Evolutionary conservation across 2,329 filamentous ascomycete species (phyloP).

Genomic region (Exophiala sideris): DNA sequence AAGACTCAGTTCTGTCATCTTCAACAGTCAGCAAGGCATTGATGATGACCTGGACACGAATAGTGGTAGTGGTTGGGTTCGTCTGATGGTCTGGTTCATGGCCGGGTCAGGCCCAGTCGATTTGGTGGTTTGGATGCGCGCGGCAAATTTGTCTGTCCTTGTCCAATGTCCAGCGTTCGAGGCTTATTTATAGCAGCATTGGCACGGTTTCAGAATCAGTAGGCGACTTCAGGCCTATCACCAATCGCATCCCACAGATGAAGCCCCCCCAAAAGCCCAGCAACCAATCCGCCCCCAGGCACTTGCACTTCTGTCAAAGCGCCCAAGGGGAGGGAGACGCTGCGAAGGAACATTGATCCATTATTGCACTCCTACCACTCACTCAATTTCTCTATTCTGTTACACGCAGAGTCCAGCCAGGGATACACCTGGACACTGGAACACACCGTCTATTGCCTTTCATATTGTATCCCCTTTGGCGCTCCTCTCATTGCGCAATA

Average conservation of each 20-base stretch:
- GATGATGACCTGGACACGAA: neutral
- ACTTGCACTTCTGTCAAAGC: neutral
- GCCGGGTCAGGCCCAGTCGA: neutral
- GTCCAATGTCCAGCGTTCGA: neutral
- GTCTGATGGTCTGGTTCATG: neutral
- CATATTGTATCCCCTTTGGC: neutral
- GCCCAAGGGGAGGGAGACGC: neutral
- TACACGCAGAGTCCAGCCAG: no score
- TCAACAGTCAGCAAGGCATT: no score
- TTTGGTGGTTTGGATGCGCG: slow-evolving; percentile 13
- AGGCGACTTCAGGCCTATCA: neutral
- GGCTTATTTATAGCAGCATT: slow-evolving; percentile 14
- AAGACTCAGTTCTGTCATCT: no score
- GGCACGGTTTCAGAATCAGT: slow-evolving; percentile 15
- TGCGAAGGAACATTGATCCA: no score
- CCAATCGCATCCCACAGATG: slow-evolving; percentile 12
- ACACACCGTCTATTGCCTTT: no score
- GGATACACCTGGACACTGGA: no score
- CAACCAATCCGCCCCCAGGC: neutral
- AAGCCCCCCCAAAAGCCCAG: slow-evolving; percentile 1
- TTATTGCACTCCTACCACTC: no score
- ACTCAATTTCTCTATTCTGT: no score
- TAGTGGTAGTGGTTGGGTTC: neutral
- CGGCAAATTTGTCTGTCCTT: slow-evolving; percentile 16
- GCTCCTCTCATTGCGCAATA: slow-evolving; percentile 19